Evolutionary conservation across 2,329 filamentous ascomycete species (phyloP), one percentile per base, ranked within the genome.

Genomic region (Paraphaeosphaeria sporulosa): DNA sequence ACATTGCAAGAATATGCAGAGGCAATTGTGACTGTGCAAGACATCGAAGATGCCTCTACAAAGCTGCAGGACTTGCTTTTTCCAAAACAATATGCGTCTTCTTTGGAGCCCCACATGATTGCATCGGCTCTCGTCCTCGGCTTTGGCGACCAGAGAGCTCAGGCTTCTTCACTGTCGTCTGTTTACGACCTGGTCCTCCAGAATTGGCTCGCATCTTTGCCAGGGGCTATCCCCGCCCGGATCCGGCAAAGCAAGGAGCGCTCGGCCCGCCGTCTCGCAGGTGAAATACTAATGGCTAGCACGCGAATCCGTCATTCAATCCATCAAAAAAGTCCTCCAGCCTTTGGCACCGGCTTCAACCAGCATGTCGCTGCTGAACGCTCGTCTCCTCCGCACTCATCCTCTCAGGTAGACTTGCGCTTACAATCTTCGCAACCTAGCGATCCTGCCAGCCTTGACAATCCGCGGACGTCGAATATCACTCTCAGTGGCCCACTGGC

Each of bases 281-380:
- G 75, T 5, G 75, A 81, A 46, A 49, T 81, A 1, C 63, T 74
- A 2, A 64, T 83, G 5, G 74, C 79, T 36, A 77, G 74, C 49
- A 60, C 43, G 17, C 65, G 67, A n/a, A 30, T 73, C 27, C 62
- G 59, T 3, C 50, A 43, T 5, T 34, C 55, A 9, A 63, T 65
- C 3, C n/a, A 59, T 3, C 15, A 12, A 58, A 62, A 58, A 62
- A 10, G 49, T 71, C 1, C 50, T 58, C 36, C 15, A 9, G 60
- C 50, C 10, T 50, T 50, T n/a, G 62, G 65, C 7, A 21, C 38
- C n/a, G 49, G 46, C 3, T 17, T 58, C 12, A 63, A 44, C 38
- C 63, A 71, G 47, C 57, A 63, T 42, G 62, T 57, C 32, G 44
- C 46, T 2, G 47, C 69, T 12, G 57, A 63, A 13, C 57, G 75